These are phyloP conservation scores for Funneliformis geosporum DNA, from an alignment of 192 early-diverging fungal species.

Conservation along the genomic window DNA sequence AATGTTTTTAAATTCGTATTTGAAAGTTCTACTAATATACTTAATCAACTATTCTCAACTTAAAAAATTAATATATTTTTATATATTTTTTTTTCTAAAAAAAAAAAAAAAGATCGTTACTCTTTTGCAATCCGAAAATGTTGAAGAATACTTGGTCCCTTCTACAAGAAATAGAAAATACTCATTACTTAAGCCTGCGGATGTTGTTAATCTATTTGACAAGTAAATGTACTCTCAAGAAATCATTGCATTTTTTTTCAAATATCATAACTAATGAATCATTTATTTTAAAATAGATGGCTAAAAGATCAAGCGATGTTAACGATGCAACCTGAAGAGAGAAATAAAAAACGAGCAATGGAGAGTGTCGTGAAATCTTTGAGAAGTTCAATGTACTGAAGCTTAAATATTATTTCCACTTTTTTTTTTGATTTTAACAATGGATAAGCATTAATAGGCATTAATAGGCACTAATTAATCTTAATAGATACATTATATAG, in stretches of 20 bases:
- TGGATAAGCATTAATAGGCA: too few relatives aligned
- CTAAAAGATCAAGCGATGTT: neutral
- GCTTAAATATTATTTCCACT: too few relatives aligned
- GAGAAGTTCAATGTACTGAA: conserved; percentile 10
- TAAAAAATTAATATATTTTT: too few relatives aligned
- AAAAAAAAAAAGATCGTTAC: conserved; percentile 60
- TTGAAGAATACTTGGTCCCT: conserved; percentile 74
- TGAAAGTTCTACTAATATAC: too few relatives aligned
- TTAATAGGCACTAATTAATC: too few relatives aligned
- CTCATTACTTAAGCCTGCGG: conserved; percentile 59
- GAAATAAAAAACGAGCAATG: conserved; percentile 27
- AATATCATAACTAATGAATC: neutral
- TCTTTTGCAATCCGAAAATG: conserved; percentile 67
- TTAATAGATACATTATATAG: too few relatives aligned
- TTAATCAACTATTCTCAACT: too few relatives aligned
- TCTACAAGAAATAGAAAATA: conserved; percentile 65
- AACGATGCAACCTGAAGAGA: neutral
- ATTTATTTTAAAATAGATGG: neutral
- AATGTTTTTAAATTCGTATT: too few relatives aligned
- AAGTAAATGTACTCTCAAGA: conserved; percentile 62
- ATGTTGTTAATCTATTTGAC: conserved; percentile 72
- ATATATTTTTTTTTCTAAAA: neutral
- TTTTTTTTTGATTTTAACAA: too few relatives aligned
- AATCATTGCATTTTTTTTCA: neutral
- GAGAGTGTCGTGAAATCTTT: conserved; percentile 16